Base-by-base conservation (phyloP, 2,329 filamentous ascomycete genomes). In the Metarhizium sp. region DNA sequence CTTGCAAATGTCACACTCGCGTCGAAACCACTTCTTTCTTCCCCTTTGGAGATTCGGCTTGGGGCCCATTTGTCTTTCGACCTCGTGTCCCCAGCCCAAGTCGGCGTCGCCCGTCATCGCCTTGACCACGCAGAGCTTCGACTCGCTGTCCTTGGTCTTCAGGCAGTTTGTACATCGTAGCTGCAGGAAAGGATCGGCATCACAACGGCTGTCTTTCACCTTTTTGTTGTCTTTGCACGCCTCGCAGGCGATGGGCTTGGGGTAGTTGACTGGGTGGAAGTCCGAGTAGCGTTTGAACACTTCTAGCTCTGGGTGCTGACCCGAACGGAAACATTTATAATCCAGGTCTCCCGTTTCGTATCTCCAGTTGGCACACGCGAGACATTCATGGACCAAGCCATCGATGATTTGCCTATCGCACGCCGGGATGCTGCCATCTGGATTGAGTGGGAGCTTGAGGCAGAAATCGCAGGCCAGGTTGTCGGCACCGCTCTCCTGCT, bases 351-450 rank as follows among this genome's bases (percentile, higher is more conserved):
- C 52, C 42, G 57, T 42, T 5, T 30, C 14, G 13, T 54, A 57
- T 11, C 63, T 58, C 43, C 62, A 34, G 53, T 66, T 59, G 46
- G 64, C 59, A 51, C 64, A 66, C 58, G 63, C 66, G 40, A 53
- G 56, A 55, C 64, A 66, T 40, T 66, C 64, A 5, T 63, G n/a
- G 18, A 51, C 43, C 49, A 55, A 57, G 7, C 54, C 54, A 1
- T 46, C 51, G 7, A 50, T 54, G 3, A 50, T n/a, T 50, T n/a
- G 52, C 32, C 46, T 51, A 56, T 48, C 13, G 10, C 45, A 48
- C n/a, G 10, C 3, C 20, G 8, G 8, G 13, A 1, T 6, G 7
- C 5, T 20, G 45, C 13, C 13, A 7, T 34, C 32, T 34, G 16
- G 16, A 2, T 59, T 58, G 1, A 11, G 18, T 3, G 53, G 52